Conservation (phyloP, 306 rosid genomes). For the Sphenostylis stenocarpa region DNA sequence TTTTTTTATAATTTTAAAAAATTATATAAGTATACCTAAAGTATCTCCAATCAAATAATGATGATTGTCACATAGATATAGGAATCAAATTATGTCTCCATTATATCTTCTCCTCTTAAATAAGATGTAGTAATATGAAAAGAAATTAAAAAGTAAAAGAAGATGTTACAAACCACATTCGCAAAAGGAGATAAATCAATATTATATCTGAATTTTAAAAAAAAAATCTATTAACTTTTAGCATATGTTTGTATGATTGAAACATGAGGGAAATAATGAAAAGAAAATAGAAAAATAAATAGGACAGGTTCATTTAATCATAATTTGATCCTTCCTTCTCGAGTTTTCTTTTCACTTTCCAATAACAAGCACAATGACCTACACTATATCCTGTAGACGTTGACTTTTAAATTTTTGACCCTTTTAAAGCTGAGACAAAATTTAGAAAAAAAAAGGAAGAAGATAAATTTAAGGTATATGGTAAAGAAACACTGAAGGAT, state of each 20-base stretch:
- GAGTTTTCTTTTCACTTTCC: no score
- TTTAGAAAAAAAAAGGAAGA: not conserved
- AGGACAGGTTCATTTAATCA: no score
- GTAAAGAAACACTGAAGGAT: not conserved
- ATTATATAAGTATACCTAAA: no score
- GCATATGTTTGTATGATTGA: no score
- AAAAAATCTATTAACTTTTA: no score
- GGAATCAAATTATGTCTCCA: not conserved
- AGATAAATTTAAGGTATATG: no score
- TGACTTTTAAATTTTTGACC: not conserved
- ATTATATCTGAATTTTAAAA: no score
- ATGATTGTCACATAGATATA: not conserved
- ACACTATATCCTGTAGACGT: not conserved
- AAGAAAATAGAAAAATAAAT: no score
- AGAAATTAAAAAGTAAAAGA: not conserved
- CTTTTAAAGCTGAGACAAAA: not conserved
- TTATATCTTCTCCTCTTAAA: not conserved
- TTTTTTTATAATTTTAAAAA: no score
- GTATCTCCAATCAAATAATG: not conserved
- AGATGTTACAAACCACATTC: not conserved
- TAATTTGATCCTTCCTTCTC: no score
- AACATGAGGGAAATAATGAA: no score
- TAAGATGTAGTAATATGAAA: not conserved
- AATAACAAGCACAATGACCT: no score
- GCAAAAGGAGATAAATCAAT: not conserved